phyloP scores from a whole-genome alignment of 495 filamentous ascomycete genomes.

The Mycothermus thermophilus region DNA sequence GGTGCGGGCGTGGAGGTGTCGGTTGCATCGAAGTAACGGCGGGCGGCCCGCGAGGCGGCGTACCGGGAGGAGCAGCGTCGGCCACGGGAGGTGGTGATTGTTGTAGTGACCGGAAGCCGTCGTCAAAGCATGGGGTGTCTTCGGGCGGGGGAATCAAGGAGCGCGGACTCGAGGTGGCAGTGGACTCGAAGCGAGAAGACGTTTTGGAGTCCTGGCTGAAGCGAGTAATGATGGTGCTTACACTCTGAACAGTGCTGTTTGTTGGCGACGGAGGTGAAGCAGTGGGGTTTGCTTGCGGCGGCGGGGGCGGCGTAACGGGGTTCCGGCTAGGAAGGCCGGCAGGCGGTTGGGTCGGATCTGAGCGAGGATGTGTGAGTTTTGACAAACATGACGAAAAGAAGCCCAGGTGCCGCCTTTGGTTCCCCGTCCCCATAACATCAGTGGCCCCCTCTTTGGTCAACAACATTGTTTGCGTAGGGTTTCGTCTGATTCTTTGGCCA shows the following conservation, averaged over 20 bases:
- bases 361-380: conserved; percentile 8
- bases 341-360: too few species aligned
- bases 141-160: background rate
- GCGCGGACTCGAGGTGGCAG: background rate
- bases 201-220: conserved; percentile 4
- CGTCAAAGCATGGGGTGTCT: too few species aligned
- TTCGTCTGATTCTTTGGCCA: too few species aligned
- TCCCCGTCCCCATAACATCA: conserved; percentile 1
- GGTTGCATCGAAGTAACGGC: conserved; percentile 7
- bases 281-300: too few species aligned
- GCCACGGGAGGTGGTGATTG: conserved; percentile 3
- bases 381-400: conserved; percentile 8
- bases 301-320: too few species aligned
- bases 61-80: background rate
- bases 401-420: conserved; percentile 7
- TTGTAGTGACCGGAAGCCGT: too few species aligned
- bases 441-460: background rate
- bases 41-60: conserved; percentile 3
- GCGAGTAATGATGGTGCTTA: background rate
- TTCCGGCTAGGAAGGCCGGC: background rate
- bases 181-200: conserved; percentile 2
- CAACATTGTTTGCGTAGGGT: too few species aligned
- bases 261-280: background rate
- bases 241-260: conserved; percentile 1
- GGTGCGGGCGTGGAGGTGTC: background rate